These are phyloP conservation scores for Zychaea mexicana DNA, from an alignment of 371 early-diverging fungal species.

Conservation along the genomic window DNA sequence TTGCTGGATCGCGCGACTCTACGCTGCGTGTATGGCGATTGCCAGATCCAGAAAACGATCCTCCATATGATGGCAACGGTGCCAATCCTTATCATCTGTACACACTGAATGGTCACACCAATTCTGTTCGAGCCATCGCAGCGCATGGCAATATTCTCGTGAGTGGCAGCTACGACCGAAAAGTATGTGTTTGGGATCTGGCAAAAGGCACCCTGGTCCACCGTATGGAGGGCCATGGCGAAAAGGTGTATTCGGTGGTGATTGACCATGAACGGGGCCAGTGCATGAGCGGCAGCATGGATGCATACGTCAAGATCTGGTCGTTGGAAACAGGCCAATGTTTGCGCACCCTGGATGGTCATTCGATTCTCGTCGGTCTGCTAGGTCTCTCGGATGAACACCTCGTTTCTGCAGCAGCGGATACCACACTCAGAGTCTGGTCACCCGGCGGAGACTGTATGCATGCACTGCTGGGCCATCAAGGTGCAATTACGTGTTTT, in stretches of 20 bases:
- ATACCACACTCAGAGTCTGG: conserved; percentile 96
- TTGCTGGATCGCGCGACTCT: conserved; percentile 97
- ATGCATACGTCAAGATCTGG: conserved; percentile 95
- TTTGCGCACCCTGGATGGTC: conserved; percentile 72
- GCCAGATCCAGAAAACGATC: conserved; percentile 74
- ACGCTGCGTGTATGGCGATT: conserved; percentile 94
- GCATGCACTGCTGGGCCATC: conserved; percentile 67
- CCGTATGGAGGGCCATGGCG: conserved; percentile 77
- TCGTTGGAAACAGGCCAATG: conserved; percentile 73
- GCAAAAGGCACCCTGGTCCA: conserved; percentile 62
- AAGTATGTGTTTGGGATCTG: conserved; percentile 93
- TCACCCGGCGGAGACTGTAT: conserved; percentile 73
- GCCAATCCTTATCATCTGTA: conserved; percentile 67
- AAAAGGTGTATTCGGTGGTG: conserved; percentile 90
- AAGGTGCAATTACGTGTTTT: conserved; percentile 95
- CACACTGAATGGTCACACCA: conserved; percentile 83
- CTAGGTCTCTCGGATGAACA: conserved; percentile 81
- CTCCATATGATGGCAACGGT: conserved; percentile 38
- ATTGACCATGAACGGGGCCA: conserved; percentile 74
- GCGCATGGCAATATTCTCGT: conserved; percentile 86
- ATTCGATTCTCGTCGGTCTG: conserved; percentile 90
- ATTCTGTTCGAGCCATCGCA: conserved; percentile 94
- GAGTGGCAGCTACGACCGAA: conserved; percentile 95
- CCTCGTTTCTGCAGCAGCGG: conserved; percentile 94
- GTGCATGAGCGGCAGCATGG: conserved; percentile 93